Conservation (phyloP, 2,329 filamentous ascomycete genomes). For the Colletotrichum simmondsii region DNA sequence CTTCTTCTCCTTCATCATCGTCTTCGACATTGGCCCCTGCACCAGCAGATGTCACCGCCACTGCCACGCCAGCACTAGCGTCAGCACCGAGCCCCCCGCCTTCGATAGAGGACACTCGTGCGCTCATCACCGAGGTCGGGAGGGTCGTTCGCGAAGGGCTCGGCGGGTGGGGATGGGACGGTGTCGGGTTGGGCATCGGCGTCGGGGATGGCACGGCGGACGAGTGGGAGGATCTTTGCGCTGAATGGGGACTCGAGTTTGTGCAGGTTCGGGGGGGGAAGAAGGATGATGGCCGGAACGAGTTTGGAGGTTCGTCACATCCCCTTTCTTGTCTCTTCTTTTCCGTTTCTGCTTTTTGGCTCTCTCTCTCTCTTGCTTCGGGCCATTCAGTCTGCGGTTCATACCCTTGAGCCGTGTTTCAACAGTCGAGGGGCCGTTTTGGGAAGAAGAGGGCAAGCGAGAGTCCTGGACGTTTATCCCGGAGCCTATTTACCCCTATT, state of each 20-base stretch:
- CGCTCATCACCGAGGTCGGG: slow-evolving; percentile 63
- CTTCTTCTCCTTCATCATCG: slow-evolving; percentile 1
- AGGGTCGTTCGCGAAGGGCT: slow-evolving; percentile 66
- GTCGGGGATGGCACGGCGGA: slow-evolving; percentile 59
- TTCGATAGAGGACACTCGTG: slow-evolving; percentile 42
- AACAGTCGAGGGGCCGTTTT: no score
- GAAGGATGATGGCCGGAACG: slow-evolving; percentile 57
- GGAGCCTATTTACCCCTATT: no score
- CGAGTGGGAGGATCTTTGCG: slow-evolving; percentile 71
- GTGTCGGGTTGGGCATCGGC: slow-evolving; percentile 69
- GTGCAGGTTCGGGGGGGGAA: slow-evolving; percentile 61
- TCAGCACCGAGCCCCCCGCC: background rate
- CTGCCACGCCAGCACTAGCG: background rate
- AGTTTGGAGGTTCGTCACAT: slow-evolving; percentile 64
- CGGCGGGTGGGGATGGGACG: slow-evolving; percentile 73
- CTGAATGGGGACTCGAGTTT: slow-evolving; percentile 70
- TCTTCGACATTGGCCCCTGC: background rate
- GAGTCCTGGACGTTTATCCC: no score
- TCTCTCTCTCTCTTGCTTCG: background rate
- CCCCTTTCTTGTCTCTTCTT: background rate
- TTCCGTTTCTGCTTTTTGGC: background rate
- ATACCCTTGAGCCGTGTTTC: no score
- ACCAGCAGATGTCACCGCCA: background rate
- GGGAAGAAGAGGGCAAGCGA: no score
- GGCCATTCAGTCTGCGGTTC: background rate